Percentiles rank a stretch among this genome's conserved stretches.
These are phyloP conservation scores for Xylariales sp. DNA, from an alignment of 2,329 filamentous ascomycete genomes.

Conservation along the genomic window DNA sequence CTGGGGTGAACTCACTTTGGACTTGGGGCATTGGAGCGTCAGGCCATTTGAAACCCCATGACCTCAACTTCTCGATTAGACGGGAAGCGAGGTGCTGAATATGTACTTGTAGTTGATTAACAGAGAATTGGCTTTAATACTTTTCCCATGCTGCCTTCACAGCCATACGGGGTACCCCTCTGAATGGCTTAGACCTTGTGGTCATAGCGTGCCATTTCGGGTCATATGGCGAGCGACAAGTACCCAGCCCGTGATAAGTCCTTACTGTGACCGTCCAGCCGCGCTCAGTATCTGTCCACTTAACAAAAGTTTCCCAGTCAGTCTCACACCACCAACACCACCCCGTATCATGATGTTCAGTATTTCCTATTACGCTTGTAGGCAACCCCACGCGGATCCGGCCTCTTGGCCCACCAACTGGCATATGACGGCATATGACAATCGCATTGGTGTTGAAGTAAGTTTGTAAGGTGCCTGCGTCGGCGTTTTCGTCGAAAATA, in stretches of 20 bases:
- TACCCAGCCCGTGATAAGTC: constrained; percentile 11
- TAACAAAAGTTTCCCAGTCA: constrained; percentile 10
- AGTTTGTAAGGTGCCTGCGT: constrained; percentile 7
- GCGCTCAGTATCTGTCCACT: constrained; percentile 10
- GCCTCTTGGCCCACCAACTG: not conserved
- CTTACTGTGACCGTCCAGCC: constrained; percentile 11
- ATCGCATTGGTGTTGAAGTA: constrained; percentile 3
- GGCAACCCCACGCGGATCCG: not conserved
- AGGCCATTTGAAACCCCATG: too few species aligned
- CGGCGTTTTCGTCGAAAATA: constrained; percentile 9
- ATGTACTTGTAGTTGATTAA: not conserved
- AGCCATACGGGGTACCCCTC: constrained; percentile 9
- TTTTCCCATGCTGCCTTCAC: constrained; percentile 12
- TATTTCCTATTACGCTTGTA: constrained; percentile 7
- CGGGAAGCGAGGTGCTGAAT: too few species aligned
- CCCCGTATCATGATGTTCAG: constrained; percentile 7
- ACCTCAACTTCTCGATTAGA: too few species aligned
- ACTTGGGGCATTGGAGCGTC: too few species aligned
- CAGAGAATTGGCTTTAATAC: not conserved
- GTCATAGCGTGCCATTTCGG: constrained; percentile 12
- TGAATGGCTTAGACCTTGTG: constrained; percentile 1
- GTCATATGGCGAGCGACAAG: constrained; percentile 11
- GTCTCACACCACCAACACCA: constrained; percentile 12
- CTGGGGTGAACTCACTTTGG: too few species aligned
- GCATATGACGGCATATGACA: constrained; percentile 1